phyloP scores from a whole-genome alignment of 2,329 filamentous ascomycete genomes.

The Fusarium sp. region DNA sequence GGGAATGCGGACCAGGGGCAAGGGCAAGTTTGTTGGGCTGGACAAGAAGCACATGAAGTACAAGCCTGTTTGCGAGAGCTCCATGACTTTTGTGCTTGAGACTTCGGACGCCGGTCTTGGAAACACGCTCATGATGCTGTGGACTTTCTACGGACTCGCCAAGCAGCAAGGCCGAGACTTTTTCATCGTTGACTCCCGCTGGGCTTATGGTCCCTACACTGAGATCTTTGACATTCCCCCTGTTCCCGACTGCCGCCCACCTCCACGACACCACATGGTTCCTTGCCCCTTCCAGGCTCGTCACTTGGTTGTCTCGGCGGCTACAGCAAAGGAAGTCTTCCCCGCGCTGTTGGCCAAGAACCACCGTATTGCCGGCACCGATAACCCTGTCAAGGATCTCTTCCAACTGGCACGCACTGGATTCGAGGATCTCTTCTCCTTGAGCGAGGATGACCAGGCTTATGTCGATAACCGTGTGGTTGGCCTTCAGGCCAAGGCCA shows the following conservation, averaged over 20 bases:
- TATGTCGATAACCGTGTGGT: slow-evolving; percentile 69
- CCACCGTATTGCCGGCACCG: slow-evolving; percentile 38
- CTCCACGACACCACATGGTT: slow-evolving; percentile 76
- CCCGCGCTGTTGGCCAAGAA: slow-evolving; percentile 58
- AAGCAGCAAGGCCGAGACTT: slow-evolving; percentile 76
- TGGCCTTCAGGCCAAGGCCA: slow-evolving; percentile 60
- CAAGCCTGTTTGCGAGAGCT: slow-evolving; percentile 69
- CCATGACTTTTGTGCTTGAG: slow-evolving; percentile 80
- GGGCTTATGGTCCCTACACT: slow-evolving; percentile 79
- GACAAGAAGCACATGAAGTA: slow-evolving; percentile 54
- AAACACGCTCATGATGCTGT: slow-evolving; percentile 77
- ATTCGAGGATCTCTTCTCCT: slow-evolving; percentile 76
- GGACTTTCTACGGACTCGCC: slow-evolving; percentile 84
- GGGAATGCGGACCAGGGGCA: slow-evolving; percentile 51
- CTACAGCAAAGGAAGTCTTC: slow-evolving; percentile 71
- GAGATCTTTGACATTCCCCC: slow-evolving; percentile 75
- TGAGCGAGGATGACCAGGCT: slow-evolving; percentile 68
- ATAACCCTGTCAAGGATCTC: slow-evolving; percentile 57
- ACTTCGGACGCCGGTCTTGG: slow-evolving; percentile 77
- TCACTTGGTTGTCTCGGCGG: slow-evolving; percentile 76
- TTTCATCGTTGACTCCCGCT: slow-evolving; percentile 84
- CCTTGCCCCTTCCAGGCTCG: slow-evolving; percentile 79
- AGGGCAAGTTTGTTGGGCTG: slow-evolving; percentile 59
- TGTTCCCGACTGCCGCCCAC: slow-evolving; percentile 69
- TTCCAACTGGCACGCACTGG: slow-evolving; percentile 73